Base-by-base conservation (phyloP, 306 rosid genomes). In the apple (Malus domestica) region DNA sequence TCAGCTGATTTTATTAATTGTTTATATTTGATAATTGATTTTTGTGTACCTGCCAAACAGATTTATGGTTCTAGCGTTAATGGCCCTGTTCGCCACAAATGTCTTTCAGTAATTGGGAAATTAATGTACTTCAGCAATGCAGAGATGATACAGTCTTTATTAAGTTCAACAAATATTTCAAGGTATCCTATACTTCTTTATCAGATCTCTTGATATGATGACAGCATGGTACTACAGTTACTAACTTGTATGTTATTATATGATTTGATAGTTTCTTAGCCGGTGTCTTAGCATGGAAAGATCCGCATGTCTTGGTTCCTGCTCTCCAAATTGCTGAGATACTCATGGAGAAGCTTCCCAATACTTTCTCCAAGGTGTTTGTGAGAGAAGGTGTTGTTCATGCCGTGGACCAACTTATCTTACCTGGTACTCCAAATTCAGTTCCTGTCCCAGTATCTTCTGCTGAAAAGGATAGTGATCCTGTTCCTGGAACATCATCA, bases 241-340 rank as follows among this genome's bases (percentile, higher is more conserved):
- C 75, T 83, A 60, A 71, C 73, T 46, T 23, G 55, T 33, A 29
- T 80, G 76, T 67, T 67, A 27, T 51, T 60, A 51, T 72, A 72
- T 83, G 84, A 67, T 88, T 66, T 8, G 59, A 29, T 69, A 96
- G 99, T 89, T 93, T 96, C 79, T 79, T 96, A 86, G 98, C 99
- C 42, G 98, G 99, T 42, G 98, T 96, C 73, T 85, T 96, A 79
- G 93, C 99, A 61, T 96, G 98, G 93, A 96, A 96, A 87, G 99
- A 96, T 86, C 96, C 99, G 29, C 93, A 89, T 51, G 97, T 93
- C 40, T 70, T 93, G 84, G 80, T 91, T 72, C 99, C 99, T 70
- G 92, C 99, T 60, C 91, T 96, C 80, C 97, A 96, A 88, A 93
- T 96, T 88, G 88, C 99, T 23, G 98, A 92, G 76, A 87, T 96